Conservation (phyloP, 176 grass and related monocot species). For the Phragmites australis region DNA sequence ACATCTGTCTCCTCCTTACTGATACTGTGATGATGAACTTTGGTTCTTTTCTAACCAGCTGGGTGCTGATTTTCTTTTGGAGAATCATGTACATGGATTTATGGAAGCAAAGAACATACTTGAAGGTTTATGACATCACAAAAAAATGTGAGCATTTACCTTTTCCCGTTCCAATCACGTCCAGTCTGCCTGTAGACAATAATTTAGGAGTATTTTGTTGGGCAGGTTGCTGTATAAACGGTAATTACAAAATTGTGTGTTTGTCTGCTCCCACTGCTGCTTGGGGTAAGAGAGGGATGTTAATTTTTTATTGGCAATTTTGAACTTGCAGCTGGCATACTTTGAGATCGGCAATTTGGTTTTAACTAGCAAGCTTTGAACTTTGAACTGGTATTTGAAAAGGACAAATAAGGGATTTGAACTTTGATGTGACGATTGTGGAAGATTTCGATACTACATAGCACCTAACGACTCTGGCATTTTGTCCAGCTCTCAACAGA, state of each 20-base stretch:
- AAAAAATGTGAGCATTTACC: not conserved
- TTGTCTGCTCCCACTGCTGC: not conserved
- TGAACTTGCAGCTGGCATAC: too few species aligned
- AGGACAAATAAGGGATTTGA: too few species aligned
- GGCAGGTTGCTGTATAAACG: not conserved
- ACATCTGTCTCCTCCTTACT: not conserved
- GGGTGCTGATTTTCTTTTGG: not conserved
- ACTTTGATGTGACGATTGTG: too few species aligned
- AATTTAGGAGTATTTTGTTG: not conserved
- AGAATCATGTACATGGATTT: not conserved
- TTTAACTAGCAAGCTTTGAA: too few species aligned
- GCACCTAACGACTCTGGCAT: too few species aligned
- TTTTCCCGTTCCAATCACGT: not conserved
- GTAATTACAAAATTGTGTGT: not conserved
- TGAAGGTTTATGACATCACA: not conserved
- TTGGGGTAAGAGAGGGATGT: too few species aligned
- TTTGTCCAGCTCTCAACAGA: too few species aligned
- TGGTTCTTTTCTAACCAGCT: not conserved
- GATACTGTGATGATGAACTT: not conserved
- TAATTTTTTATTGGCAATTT: too few species aligned
- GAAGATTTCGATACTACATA: too few species aligned
- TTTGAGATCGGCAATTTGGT: too few species aligned
- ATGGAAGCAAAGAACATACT: not conserved
- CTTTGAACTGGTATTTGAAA: too few species aligned
- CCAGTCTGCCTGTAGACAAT: too few species aligned